phyloP scores from a whole-genome alignment of 2,329 filamentous ascomycete species.

The Boeremia lycopersici region DNA sequence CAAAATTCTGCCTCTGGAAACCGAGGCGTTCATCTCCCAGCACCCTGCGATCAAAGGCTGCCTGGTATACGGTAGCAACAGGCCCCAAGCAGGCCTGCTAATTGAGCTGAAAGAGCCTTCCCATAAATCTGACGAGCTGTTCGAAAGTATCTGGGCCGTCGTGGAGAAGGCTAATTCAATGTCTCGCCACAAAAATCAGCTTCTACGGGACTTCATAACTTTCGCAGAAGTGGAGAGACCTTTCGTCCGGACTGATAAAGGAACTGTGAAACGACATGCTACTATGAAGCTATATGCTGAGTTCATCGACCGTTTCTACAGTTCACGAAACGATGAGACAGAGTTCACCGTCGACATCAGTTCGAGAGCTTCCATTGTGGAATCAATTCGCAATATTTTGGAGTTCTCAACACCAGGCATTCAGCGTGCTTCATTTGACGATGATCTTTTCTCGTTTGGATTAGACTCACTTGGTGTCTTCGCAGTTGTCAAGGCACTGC shows the following conservation, averaged over 20 bases:
- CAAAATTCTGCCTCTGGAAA: constrained; percentile 26
- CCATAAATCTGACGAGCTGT: neutral
- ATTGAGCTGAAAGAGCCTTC: neutral
- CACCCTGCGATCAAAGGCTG: constrained; percentile 21
- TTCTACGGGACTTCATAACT: neutral
- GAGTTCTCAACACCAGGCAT: no score
- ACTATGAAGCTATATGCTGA: neutral
- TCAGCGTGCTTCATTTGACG: neutral
- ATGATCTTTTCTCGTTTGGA: neutral
- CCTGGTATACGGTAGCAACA: neutral
- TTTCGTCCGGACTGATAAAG: neutral
- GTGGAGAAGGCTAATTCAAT: neutral
- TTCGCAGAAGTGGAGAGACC: neutral
- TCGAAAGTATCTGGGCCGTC: neutral
- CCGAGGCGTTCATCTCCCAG: constrained; percentile 29
- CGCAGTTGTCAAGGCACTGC: neutral
- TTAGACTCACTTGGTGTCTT: neutral
- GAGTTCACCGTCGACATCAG: neutral
- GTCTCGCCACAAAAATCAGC: neutral
- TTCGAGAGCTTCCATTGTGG: neutral
- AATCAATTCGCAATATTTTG: no score
- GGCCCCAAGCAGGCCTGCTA: neutral
- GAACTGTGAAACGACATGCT: neutral
- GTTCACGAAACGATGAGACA: neutral
- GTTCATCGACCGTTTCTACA: neutral